Evolutionary conservation across 2,329 filamentous ascomycete genomes (phyloP).

Genomic region (Talaromyces sp.): DNA sequence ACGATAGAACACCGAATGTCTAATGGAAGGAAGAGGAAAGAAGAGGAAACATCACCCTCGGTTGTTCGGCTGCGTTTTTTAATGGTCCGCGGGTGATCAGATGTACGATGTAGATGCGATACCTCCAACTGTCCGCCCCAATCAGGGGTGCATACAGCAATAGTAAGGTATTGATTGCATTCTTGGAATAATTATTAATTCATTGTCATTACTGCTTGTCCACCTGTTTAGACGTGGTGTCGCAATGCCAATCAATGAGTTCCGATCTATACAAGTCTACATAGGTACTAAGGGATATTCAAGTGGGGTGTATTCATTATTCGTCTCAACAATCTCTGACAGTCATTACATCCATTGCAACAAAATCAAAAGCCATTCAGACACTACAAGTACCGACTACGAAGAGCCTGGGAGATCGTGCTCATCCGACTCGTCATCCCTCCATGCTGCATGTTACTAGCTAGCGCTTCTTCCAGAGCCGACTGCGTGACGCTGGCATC

Average conservation of each 20-base stretch:
- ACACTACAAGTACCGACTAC: constrained; percentile 44
- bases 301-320: not conserved
- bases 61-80: not conserved
- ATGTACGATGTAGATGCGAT: constrained; percentile 6
- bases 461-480: constrained; percentile 57
- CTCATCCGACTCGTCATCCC: constrained; percentile 46
- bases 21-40: not conserved
- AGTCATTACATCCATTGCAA: not conserved
- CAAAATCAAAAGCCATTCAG: not conserved
- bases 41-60: not conserved
- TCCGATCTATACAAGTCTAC: too few relatives aligned
- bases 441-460: constrained; percentile 57
- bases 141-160: not conserved
- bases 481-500: constrained; percentile 60
- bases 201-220: not conserved
- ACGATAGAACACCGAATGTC: too few relatives aligned
- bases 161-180: too few relatives aligned
- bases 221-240: not conserved
- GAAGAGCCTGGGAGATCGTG: constrained; percentile 48
- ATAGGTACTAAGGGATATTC: too few relatives aligned
- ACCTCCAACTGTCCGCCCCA: not conserved
- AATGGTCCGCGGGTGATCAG: not conserved
- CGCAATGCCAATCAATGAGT: not conserved
- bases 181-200: too few relatives aligned
- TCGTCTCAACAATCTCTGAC: not conserved